Evolutionary conservation across 768 basidiomycete genomes (phyloP).

Genomic region (Trametes elegans): DNA sequence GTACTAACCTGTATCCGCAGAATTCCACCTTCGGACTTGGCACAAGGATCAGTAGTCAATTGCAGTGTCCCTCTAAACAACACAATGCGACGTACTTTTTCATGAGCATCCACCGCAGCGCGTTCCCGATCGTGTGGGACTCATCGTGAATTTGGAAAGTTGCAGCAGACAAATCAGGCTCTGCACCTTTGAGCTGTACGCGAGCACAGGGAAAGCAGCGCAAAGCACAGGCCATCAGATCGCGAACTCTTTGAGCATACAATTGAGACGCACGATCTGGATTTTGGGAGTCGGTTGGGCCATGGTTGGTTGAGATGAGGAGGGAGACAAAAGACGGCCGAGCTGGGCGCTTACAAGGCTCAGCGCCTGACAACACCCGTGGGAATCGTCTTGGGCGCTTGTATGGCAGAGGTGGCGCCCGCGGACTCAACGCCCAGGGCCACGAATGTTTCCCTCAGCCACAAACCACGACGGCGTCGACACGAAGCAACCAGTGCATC

Average conservation of each 20-base stretch:
- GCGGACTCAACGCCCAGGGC: too few species aligned
- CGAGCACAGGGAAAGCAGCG: background rate
- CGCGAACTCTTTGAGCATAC: background rate
- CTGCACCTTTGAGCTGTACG: conserved; percentile 76
- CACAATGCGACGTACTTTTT: conserved; percentile 72
- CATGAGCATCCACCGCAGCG: conserved; percentile 97
- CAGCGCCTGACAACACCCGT: too few species aligned
- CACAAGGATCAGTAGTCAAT: conserved; percentile 5
- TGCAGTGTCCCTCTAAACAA: background rate
- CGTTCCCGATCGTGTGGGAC: conserved; percentile 94
- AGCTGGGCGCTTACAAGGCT: too few species aligned
- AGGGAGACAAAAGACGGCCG: background rate
- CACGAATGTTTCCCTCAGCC: too few species aligned
- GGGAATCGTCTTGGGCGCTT: too few species aligned
- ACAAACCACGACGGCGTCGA: background rate
- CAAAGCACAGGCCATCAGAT: background rate
- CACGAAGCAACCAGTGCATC: background rate
- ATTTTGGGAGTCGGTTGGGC: conserved; percentile 4
- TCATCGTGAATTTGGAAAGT: conserved; percentile 94
- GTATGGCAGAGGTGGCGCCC: too few species aligned
- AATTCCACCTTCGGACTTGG: conserved; percentile 93
- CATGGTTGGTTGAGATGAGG: conserved; percentile 1
- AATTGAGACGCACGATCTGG: conserved; percentile 12
- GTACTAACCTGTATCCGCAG: conserved; percentile 88
- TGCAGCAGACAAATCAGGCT: conserved; percentile 79